A percentile compares a stretch with the other conserved stretches of the same genome.
Evolutionary conservation across 371 early-diverging fungal genomes (phyloP).

Genomic region (Scutellospora calospora): DNA sequence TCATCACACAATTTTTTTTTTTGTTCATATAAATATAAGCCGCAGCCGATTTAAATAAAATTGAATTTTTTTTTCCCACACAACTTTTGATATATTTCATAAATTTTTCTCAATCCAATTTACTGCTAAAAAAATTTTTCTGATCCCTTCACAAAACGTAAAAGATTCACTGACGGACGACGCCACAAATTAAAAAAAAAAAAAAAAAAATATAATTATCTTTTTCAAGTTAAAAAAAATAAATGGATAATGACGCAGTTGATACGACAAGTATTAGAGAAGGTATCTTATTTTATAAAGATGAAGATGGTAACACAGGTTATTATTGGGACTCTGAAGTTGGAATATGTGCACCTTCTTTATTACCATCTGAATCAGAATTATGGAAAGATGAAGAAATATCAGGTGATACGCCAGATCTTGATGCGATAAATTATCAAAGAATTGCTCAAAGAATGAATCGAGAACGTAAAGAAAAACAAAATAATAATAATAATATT

Average conservation of each 20-base stretch:
- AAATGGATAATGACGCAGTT: conserved; percentile 9
- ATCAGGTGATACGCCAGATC: conserved; percentile 15
- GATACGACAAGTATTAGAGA: conserved; percentile 19
- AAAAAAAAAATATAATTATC: background rate
- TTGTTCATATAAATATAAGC: too few relatives aligned
- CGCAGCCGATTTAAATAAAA: too few relatives aligned
- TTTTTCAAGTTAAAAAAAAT: background rate
- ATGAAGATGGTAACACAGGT: background rate
- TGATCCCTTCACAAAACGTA: too few relatives aligned
- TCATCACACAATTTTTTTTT: too few relatives aligned
- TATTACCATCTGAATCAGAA: background rate
- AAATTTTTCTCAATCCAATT: background rate
- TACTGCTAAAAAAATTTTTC: background rate
- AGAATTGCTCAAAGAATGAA: background rate
- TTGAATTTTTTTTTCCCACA: too few relatives aligned
- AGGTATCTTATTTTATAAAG: conserved; percentile 23
- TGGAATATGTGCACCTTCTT: conserved; percentile 5
- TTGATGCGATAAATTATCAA: background rate
- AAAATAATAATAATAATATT: background rate
- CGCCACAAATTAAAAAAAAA: too few relatives aligned
- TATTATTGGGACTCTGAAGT: conserved; percentile 18
- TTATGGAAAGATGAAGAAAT: background rate
- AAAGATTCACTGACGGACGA: too few relatives aligned
- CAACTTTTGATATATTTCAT: background rate
- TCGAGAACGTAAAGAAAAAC: background rate